A percentile compares a stretch with the other conserved stretches of the same genome.
Conservation (phyloP, 768 basidiomycete species). For the Boletellus ananas region DNA sequence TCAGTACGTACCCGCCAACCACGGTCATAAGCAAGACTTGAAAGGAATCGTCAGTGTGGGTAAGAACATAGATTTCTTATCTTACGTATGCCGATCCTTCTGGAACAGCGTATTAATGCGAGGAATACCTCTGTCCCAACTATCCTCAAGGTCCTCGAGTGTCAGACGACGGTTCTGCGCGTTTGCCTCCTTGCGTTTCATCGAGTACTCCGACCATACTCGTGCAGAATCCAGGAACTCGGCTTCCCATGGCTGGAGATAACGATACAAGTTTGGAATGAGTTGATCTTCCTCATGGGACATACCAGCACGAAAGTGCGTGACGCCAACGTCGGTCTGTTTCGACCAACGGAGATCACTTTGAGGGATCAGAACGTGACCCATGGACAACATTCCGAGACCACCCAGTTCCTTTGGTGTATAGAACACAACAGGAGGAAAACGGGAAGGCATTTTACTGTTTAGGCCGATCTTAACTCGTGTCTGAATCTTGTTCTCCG, state of each 20-base stretch:
- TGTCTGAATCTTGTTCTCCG: conserved; percentile 99
- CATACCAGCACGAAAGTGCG: conserved; percentile 99
- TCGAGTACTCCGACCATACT: conserved; percentile 98
- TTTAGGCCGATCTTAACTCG: conserved; percentile 99
- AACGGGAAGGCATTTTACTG: conserved; percentile 99
- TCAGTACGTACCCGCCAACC: conserved; percentile 98
- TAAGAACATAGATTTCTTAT: conserved; percentile 1
- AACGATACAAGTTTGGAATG: conserved; percentile 96
- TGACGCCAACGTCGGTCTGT: conserved; percentile 95
- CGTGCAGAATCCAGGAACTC: conserved; percentile 98
- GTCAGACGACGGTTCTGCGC: conserved; percentile 97
- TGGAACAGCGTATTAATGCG: conserved; percentile 99
- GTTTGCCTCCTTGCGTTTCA: conserved; percentile 99
- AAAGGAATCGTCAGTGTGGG: background rate
- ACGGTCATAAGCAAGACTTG: conserved; percentile 91
- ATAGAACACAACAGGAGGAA: conserved; percentile 95
- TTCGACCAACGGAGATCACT: conserved; percentile 97
- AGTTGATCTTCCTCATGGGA: conserved; percentile 92
- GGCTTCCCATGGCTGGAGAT: conserved; percentile 95
- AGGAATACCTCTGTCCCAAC: conserved; percentile 98
- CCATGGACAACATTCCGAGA: conserved; percentile 99
- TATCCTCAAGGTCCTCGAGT: conserved; percentile 95
- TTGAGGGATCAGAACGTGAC: conserved; percentile 97
- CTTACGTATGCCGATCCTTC: conserved; percentile 91
- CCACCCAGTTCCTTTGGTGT: conserved; percentile 98